Evolutionary conservation across 805 yeast species (phyloP).

Genomic region (Sungouiella thailandica): DNA sequence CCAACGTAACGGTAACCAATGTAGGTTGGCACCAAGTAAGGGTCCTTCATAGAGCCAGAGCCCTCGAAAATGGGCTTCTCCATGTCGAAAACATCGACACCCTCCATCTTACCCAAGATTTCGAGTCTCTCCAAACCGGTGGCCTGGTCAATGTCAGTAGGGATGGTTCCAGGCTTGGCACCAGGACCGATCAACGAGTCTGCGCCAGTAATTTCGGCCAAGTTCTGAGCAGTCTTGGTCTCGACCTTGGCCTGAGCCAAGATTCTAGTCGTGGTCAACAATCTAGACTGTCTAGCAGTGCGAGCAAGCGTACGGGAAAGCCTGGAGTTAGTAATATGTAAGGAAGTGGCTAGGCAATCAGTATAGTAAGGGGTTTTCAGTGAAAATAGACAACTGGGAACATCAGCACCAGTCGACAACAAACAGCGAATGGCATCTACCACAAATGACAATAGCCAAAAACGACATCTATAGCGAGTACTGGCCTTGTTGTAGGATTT

Average conservation of each 20-base stretch:
- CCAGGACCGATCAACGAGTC: constrained; percentile 82
- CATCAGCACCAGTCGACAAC: no score
- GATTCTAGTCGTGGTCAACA: constrained; percentile 30
- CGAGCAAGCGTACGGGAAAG: constrained; percentile 36
- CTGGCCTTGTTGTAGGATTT: no score
- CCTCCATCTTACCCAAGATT: constrained; percentile 88
- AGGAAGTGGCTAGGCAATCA: no score
- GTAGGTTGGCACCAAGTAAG: constrained; percentile 83
- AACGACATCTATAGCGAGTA: no score
- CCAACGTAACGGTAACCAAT: constrained; percentile 94
- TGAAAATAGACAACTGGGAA: no score
- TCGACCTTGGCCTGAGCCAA: constrained; percentile 28
- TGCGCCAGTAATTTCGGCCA: constrained; percentile 76
- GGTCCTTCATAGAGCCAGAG: constrained; percentile 85
- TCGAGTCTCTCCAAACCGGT: constrained; percentile 98
- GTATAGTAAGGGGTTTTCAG: no score
- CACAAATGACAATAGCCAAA: no score
- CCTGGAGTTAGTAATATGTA: no score
- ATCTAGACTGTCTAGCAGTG: constrained; percentile 32
- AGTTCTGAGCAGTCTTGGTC: constrained; percentile 56
- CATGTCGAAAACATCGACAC: constrained; percentile 89
- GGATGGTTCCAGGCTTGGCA: constrained; percentile 79
- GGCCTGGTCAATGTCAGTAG: constrained; percentile 93
- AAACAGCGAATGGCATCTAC: no score
- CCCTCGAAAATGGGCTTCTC: constrained; percentile 85